Percentiles rank a stretch among this genome's conserved stretches.
phyloP scores from a whole-genome alignment of 495 filamentous ascomycete species.

The Penicillium daleae region DNA sequence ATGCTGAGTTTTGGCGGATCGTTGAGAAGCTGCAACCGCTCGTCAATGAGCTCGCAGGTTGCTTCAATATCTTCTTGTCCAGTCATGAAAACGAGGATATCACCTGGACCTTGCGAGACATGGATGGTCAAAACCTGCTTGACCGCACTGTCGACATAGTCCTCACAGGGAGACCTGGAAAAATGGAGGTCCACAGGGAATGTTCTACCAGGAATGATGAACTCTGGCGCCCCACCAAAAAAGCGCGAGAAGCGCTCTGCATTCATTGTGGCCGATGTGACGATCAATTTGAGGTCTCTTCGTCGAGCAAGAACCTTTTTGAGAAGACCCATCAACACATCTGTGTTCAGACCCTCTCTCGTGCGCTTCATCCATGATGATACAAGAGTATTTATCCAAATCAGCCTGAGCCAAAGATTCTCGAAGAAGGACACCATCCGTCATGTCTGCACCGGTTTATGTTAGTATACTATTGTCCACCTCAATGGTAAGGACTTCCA shows the following conservation, averaged over 20 bases:
- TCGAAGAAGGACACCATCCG: slow-evolving; percentile 91
- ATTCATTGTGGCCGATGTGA: slow-evolving; percentile 99
- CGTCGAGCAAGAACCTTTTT: slow-evolving; percentile 93
- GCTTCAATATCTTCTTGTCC: slow-evolving; percentile 98
- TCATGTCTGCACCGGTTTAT: slow-evolving; percentile 69
- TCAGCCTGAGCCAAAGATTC: slow-evolving; percentile 91
- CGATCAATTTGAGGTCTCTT: slow-evolving; percentile 92
- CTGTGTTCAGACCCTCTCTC: slow-evolving; percentile 95
- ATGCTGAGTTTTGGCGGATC: slow-evolving; percentile 95
- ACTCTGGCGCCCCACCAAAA: slow-evolving; percentile 96
- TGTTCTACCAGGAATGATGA: slow-evolving; percentile 93
- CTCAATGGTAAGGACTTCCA: neutral
- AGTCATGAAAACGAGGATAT: slow-evolving; percentile 99
- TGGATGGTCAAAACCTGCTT: slow-evolving; percentile 98
- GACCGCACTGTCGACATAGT: slow-evolving; percentile 96
- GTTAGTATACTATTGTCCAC: slow-evolving; percentile 2
- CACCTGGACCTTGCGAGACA: slow-evolving; percentile 85
- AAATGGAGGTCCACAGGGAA: slow-evolving; percentile 98
- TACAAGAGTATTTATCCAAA: slow-evolving; percentile 94
- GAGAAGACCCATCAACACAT: slow-evolving; percentile 95
- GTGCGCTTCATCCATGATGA: slow-evolving; percentile 99
- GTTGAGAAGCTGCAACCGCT: slow-evolving; percentile 87
- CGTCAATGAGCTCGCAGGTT: slow-evolving; percentile 90
- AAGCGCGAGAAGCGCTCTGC: slow-evolving; percentile 94
- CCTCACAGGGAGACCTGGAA: slow-evolving; percentile 92